Conservation (phyloP, 257 asterid genomes). For the Forsythia viridissima region DNA sequence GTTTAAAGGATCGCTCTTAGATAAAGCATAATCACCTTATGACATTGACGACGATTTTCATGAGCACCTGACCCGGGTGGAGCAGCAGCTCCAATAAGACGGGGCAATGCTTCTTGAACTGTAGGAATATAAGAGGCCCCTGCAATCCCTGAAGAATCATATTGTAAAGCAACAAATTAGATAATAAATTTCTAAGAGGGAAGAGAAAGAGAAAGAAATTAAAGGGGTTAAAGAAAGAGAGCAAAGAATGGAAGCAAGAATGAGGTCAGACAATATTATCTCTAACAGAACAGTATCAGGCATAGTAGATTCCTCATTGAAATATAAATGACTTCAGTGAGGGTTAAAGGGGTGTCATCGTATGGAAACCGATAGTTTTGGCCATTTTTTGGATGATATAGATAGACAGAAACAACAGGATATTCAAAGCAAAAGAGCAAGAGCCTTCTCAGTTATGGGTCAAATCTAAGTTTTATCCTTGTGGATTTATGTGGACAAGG, state of each 20-base stretch:
- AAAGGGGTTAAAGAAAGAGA: background rate
- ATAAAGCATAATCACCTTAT: conserved; percentile 55
- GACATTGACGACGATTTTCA: conserved; percentile 96
- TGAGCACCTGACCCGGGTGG: conserved; percentile 81
- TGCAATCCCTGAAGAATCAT: conserved; percentile 72
- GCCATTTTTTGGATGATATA: too few species aligned
- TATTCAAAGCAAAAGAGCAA: background rate
- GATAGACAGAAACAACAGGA: too few species aligned
- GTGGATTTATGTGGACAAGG: background rate
- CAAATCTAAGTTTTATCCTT: background rate
- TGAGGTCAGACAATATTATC: background rate
- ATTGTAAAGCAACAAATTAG: conserved; percentile 18
- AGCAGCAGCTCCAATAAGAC: conserved; percentile 86
- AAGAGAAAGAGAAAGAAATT: background rate
- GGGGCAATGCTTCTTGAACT: conserved; percentile 83
- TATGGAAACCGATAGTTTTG: too few species aligned
- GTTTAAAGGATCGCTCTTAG: conserved; percentile 12
- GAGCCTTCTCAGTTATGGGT: background rate
- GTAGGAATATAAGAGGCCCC: conserved; percentile 88
- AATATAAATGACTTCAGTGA: background rate
- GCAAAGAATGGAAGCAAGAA: background rate
- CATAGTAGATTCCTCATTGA: background rate
- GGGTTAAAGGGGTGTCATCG: too few species aligned
- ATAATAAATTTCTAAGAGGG: conserved; percentile 15
- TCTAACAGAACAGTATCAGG: background rate